Evolutionary conservation across 164 flowering plant species (phyloP).

Genomic region (Echeveria elegans): DNA sequence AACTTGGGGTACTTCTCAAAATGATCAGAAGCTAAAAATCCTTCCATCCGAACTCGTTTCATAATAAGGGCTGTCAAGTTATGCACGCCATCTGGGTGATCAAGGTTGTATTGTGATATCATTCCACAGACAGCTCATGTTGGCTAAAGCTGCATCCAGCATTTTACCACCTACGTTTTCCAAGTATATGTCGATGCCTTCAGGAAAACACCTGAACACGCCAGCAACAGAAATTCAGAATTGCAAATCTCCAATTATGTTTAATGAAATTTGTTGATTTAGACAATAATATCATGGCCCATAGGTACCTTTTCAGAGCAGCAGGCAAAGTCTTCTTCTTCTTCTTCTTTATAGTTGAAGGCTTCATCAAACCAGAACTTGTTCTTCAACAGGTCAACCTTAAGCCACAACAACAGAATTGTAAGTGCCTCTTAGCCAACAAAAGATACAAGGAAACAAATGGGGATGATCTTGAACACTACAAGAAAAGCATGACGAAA

Average conservation of each 20-base stretch:
- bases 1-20: slow-evolving; percentile 23
- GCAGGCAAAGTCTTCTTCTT: slow-evolving; percentile 19
- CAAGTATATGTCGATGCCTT: slow-evolving; percentile 29
- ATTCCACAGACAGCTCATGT: slow-evolving; percentile 35
- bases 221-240: background rate
- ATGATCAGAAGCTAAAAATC: slow-evolving; percentile 21
- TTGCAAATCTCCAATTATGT: too few species aligned
- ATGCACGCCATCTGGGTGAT: slow-evolving; percentile 22
- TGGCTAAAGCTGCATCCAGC: slow-evolving; percentile 35
- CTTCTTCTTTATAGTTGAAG: slow-evolving; percentile 32
- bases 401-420: background rate
- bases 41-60: slow-evolving; percentile 26
- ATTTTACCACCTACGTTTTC: slow-evolving; percentile 36
- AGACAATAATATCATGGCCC: too few species aligned
- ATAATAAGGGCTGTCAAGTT: slow-evolving; percentile 18
- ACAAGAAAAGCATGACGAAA: too few species aligned
- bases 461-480: too few species aligned
- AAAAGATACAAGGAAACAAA: too few species aligned
- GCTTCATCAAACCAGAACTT: slow-evolving; percentile 30
- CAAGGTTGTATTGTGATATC: slow-evolving; percentile 34
- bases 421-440: too few species aligned
- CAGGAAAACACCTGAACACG: slow-evolving; percentile 23
- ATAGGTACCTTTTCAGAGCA: slow-evolving; percentile 22
- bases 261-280: too few species aligned
- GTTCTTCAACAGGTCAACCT: slow-evolving; percentile 24